Evolutionary conservation across 1,284 basidiomycete genomes (phyloP).

Genomic region (Rhizoctonia solani): DNA sequence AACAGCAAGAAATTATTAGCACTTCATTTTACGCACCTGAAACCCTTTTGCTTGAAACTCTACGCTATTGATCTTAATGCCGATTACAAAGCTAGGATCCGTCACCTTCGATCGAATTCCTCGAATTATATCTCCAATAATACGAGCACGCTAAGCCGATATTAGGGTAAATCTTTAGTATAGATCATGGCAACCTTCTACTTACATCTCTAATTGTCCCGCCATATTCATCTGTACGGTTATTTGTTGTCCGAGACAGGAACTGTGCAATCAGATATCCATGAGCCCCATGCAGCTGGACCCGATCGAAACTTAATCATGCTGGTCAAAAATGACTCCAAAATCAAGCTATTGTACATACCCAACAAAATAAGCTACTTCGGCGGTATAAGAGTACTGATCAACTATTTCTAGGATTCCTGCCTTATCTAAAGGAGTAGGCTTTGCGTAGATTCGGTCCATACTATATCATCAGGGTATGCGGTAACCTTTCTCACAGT

Average conservation of each 20-base stretch:
- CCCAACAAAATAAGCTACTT: constrained; percentile 46
- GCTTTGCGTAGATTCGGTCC: constrained; percentile 43
- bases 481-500: not conserved
- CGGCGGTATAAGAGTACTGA: constrained; percentile 47
- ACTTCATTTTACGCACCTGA: not conserved
- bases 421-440: constrained; percentile 42
- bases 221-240: constrained; percentile 49
- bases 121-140: constrained; percentile 47
- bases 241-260: constrained; percentile 46
- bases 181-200: not conserved
- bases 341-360: constrained; percentile 27
- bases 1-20: not conserved
- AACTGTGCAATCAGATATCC: constrained; percentile 45
- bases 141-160: constrained; percentile 45
- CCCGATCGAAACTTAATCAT: constrained; percentile 42
- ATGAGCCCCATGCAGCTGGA: constrained; percentile 46
- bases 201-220: constrained; percentile 38
- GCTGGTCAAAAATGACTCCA: not conserved
- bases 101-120: constrained; percentile 47
- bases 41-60: constrained; percentile 44
- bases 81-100: constrained; percentile 49
- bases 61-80: constrained; percentile 54
- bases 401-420: constrained; percentile 46
- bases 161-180: not conserved
- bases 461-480: not conserved